These are phyloP conservation scores for Adenanthera pavonina DNA, from an alignment of 306 rosid species.

Conservation along the genomic window DNA sequence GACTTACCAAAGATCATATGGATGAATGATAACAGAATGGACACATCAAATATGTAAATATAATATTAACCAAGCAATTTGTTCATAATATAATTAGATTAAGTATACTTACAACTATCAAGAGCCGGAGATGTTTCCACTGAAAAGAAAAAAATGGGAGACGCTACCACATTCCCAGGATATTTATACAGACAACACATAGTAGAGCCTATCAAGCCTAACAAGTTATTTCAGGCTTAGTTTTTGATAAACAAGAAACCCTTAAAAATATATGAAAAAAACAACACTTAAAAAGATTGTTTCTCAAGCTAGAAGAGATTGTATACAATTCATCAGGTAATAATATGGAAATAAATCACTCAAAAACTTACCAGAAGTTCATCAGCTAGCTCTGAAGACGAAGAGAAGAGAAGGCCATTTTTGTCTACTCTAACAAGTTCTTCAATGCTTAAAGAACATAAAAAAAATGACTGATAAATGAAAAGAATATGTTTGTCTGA, in stretches of 20 bases:
- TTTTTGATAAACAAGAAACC: not conserved
- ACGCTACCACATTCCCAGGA: not conserved
- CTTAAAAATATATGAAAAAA: not conserved
- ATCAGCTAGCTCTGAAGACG: slow-evolving; percentile 93
- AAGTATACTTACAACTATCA: not conserved
- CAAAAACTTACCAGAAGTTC: slow-evolving; percentile 77
- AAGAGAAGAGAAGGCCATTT: slow-evolving; percentile 87
- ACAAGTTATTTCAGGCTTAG: not conserved
- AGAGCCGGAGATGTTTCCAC: not conserved
- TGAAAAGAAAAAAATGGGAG: not conserved
- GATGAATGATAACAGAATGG: not conserved
- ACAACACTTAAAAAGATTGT: not conserved
- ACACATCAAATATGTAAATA: not conserved
- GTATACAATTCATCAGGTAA: not conserved
- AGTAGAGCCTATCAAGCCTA: not conserved
- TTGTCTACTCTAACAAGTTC: slow-evolving; percentile 86
- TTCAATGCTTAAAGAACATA: slow-evolving; percentile 62
- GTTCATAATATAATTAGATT: not conserved
- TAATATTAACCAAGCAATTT: not conserved
- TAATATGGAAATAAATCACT: slow-evolving; percentile 20
- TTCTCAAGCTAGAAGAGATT: slow-evolving; percentile 18
- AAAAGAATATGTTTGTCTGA: slow-evolving; percentile 15
- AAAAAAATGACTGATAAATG: slow-evolving; percentile 32
- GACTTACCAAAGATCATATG: not conserved
- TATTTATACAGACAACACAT: not conserved